Conservation (phyloP, 148 eudicot genomes). For the Nyssa sinensis region DNA sequence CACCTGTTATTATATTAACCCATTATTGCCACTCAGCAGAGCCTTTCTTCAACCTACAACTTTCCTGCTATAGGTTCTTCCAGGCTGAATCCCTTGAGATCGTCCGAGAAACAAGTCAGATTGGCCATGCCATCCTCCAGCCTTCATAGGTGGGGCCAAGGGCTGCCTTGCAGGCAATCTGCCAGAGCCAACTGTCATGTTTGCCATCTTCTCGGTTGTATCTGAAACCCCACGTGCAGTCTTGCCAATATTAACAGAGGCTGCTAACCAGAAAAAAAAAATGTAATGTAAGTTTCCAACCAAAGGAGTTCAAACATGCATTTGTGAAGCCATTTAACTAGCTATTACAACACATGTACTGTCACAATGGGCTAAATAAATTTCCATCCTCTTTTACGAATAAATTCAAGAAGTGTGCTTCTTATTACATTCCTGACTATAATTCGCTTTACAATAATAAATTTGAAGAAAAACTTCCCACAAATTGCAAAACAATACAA, state of each 20-base stretch:
- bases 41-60: constrained; percentile 33
- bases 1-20: not conserved
- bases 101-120: constrained; percentile 33
- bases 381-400: not conserved
- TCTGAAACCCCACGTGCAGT: constrained; percentile 30
- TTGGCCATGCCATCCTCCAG: constrained; percentile 47
- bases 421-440: not conserved
- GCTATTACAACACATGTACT: not conserved
- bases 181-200: constrained; percentile 36
- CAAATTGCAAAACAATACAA: no score
- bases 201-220: constrained; percentile 42
- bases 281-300: not conserved
- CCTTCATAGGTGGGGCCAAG: constrained; percentile 43
- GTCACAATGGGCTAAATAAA: not conserved
- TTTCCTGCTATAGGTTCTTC: constrained; percentile 34
- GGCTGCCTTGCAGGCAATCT: constrained; percentile 17
- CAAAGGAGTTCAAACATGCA: no score
- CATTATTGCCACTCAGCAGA: constrained; percentile 4
- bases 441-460: no score
- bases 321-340: not conserved
- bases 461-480: no score
- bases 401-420: no score
- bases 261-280: constrained; percentile 18
- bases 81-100: constrained; percentile 31
- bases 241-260: constrained; percentile 29